Base-by-base conservation (phyloP, 129 eudicot species). In the Kitagawia praeruptora region DNA sequence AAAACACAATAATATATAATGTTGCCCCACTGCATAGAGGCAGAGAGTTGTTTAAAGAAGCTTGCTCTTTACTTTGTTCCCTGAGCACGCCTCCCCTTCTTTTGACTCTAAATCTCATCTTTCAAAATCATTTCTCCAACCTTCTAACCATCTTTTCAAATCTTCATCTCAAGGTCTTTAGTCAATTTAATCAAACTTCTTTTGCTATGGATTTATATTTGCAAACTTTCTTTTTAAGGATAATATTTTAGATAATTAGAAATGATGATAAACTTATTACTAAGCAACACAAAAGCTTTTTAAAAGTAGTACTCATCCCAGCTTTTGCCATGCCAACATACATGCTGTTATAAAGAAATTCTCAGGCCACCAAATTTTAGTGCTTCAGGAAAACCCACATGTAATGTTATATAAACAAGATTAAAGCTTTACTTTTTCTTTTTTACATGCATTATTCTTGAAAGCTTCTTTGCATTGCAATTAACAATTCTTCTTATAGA, bases 41-140 rank as follows among this genome's bases (percentile, higher is more conserved):
- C 38, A 75, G 37, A 74, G 19, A 74, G 75, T 39, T 39, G 46
- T 14, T 31, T 6, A 56, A 56, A 56, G 71, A 38, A n/a, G 56
- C 73, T 77, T 31, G 14, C 23, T 51, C 75, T 49, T 82, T 53
- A 70, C 71, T 67, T 56, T 56, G 74, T 83, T 61, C 82, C 71
- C 67, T 49, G 74, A 85, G 87, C 91, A 88, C 85, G 91, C 88
- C 85, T 61, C 48, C 76, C 41, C 40, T 23, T 66, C 75, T 86
- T 80, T 80, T 86, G 78, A 86, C 83, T 41, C 74, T 39, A 78
- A 77, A 75, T 79, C 66, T 81, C 84, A 89, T 89, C 90, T 79
- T 79, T 77, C 83, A 72, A 49, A 80, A 89, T 89, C 90, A 87
- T 89, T 87, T 82, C 84, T 80, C 87, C 85, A 23, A 80, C 81